Conservation (phyloP, 164 flowering plant genomes). For the Tetracentron sinense region DNA sequence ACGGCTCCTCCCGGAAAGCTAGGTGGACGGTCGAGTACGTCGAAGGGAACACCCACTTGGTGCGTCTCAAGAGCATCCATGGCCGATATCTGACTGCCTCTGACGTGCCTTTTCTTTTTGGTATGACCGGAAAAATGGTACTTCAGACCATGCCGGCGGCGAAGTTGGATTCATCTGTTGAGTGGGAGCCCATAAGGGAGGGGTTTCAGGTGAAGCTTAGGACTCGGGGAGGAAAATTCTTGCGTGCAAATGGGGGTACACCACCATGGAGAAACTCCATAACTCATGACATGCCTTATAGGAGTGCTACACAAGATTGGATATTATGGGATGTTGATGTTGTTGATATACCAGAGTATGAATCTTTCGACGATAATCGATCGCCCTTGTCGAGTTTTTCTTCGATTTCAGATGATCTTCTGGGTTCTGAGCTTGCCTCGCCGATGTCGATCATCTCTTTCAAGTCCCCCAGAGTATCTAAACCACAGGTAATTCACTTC, state of each 20-base stretch:
- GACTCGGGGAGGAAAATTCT: conserved; percentile 38
- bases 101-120: conserved; percentile 41
- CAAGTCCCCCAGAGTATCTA: conserved; percentile 2
- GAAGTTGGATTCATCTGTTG: conserved; percentile 17
- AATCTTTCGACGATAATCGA: conserved; percentile 17
- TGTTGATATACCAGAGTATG: conserved; percentile 22
- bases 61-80: conserved; percentile 48
- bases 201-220: conserved; percentile 62
- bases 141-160: conserved; percentile 24
- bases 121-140: conserved; percentile 58
- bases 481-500: conserved; percentile 5
- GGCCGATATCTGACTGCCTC: conserved; percentile 56
- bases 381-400: conserved; percentile 30
- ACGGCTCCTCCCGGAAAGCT: conserved; percentile 25
- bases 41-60: conserved; percentile 8
- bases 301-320: conserved; percentile 39
- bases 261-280: conserved; percentile 78
- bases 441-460: conserved; percentile 19
- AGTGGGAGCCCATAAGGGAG: conserved; percentile 70
- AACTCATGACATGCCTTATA: conserved; percentile 54
- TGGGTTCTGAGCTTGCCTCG: conserved; percentile 28
- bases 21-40: conserved; percentile 51
- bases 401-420: conserved; percentile 30
- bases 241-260: conserved; percentile 70
- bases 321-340: conserved; percentile 63